Percentiles rank a stretch among this genome's conserved stretches.
Evolutionary conservation across 1,284 basidiomycete species (phyloP).

Genomic region (Trichosporon sp.): DNA sequence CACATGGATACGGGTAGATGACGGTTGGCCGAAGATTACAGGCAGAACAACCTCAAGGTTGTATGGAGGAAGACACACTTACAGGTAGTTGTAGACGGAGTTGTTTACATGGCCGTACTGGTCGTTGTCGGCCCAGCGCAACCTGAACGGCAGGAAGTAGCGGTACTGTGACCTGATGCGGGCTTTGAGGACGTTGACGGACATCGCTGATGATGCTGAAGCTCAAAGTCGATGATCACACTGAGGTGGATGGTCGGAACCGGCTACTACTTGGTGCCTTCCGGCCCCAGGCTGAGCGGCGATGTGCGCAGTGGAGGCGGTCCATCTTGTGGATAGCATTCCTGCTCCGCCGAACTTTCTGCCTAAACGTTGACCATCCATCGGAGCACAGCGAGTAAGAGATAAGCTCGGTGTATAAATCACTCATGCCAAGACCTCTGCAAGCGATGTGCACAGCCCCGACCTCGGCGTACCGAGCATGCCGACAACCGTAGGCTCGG

Average conservation of each 20-base stretch:
- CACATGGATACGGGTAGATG: no score
- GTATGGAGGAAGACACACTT: slow-evolving; percentile 3
- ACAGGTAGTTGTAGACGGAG: slow-evolving; percentile 34
- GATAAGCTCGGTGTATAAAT: background rate
- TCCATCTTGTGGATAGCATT: background rate
- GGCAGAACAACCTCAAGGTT: no score
- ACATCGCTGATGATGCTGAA: slow-evolving; percentile 11
- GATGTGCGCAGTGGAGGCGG: background rate
- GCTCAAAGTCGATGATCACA: background rate
- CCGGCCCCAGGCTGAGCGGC: background rate
- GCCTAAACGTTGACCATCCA: background rate
- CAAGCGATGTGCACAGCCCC: slow-evolving; percentile 1
- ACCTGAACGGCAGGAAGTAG: slow-evolving; percentile 27
- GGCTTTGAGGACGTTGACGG: slow-evolving; percentile 26
- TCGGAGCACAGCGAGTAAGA: background rate
- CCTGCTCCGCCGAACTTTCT: background rate
- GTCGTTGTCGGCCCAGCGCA: slow-evolving; percentile 34
- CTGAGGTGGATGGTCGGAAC: background rate
- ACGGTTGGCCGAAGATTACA: no score
- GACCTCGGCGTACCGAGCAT: background rate
- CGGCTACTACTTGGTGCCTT: background rate
- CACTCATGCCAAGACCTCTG: background rate
- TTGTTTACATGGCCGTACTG: slow-evolving; percentile 34
- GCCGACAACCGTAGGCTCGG: background rate
- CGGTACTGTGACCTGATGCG: slow-evolving; percentile 28